phyloP scores from a whole-genome alignment of 83 land plant genomes.

The Picea abies region DNA sequence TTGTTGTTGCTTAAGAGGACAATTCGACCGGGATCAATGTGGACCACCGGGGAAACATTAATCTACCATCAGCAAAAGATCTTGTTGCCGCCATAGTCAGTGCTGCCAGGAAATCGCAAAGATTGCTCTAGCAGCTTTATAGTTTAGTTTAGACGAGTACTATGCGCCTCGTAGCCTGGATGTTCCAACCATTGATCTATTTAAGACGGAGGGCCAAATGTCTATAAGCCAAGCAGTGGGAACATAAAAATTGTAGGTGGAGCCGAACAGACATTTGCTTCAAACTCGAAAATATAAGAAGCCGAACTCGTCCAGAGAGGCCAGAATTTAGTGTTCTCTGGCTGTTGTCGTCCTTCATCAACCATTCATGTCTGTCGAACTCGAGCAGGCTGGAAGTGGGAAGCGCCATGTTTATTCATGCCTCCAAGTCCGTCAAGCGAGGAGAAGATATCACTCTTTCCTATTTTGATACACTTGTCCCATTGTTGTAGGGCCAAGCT shows the following conservation, averaged over 20 bases:
- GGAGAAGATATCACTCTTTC: too few relatives aligned
- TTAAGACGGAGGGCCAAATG: neutral
- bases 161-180: neutral
- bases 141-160: neutral
- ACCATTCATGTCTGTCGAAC: too few relatives aligned
- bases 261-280: neutral
- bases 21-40: neutral
- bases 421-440: too few relatives aligned
- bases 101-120: neutral
- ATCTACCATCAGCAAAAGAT: neutral
- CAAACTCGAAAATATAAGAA: neutral
- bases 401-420: too few relatives aligned
- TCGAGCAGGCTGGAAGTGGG: too few relatives aligned
- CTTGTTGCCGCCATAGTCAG: neutral
- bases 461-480: too few relatives aligned
- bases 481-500: too few relatives aligned
- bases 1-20: neutral
- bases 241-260: neutral
- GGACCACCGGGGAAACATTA: neutral
- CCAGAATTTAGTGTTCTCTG: too few relatives aligned
- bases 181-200: neutral
- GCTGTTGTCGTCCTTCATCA: neutral
- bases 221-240: neutral
- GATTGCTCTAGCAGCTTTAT: neutral
- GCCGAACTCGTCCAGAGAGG: neutral